Base-by-base conservation (phyloP, 208 protist species). In the Trypanosoma caninum region DNA sequence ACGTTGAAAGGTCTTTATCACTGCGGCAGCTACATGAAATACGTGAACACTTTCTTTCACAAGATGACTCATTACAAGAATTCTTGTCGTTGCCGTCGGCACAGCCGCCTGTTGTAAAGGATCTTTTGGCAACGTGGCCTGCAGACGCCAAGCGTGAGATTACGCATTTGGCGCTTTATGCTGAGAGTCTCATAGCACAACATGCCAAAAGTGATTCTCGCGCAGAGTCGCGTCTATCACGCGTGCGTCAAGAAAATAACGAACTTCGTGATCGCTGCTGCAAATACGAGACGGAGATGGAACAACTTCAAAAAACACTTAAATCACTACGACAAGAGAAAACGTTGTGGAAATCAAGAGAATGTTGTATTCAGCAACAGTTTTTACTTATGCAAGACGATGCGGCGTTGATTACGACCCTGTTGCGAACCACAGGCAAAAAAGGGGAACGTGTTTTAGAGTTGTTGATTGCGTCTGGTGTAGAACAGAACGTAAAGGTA, bases 371-470 rank as follows among this genome's bases (percentile, higher is more conserved):
- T 72, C 62, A 59, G 13, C 57, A 75, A 53, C 73, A 88, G 63
- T 69, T 94, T 61, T 55, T 62, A 8, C 74, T 78, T 40, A 75
- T 91, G 42, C 76, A 82, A 44, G 75, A 84, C 20, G 84, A 89
- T 41, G 82, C 87, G n/a, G 70, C 70, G 48, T 52, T 94, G 22
- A 63, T 94, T 22, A 79, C 84, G 13, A 84, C 89, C 47, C 58
- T 91, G 48, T 52, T 94, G 52, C 72, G 66, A 28, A 80, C 71
- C 22, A 72, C 81, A 0, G 65, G 60, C 3, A 73, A 68, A 10
- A 79, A 81, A 8, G 83, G 82, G 14, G 84, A 89, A 65, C 63
- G 65, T 1, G 60, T 87, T 5, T 55, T 79, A 18, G 54, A 61
- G 42, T 40, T 45, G 25, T 23, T 73, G 8, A n/a, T 30, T 27